Percentiles rank a stretch among this genome's conserved stretches.
phyloP scores from a whole-genome alignment of 108 stramenopile genomes.

The Nitzschia palea region DNA sequence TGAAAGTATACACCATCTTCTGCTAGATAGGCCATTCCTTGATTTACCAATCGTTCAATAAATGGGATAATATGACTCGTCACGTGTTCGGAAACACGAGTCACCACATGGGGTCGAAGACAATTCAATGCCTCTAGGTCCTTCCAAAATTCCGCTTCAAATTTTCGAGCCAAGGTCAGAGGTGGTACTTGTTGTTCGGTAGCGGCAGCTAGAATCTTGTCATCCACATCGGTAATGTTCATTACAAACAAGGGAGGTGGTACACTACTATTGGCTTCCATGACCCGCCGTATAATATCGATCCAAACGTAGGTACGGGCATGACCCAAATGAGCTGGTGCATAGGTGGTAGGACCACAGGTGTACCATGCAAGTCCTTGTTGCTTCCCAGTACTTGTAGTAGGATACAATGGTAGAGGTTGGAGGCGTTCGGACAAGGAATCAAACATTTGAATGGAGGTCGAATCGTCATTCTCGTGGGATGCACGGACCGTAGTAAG shows the following conservation, averaged over 20 bases:
- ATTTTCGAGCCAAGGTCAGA: slow-evolving; percentile 57
- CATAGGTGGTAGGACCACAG: slow-evolving; percentile 98
- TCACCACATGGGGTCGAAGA: slow-evolving; percentile 79
- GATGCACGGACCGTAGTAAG: too few species aligned
- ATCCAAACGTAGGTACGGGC: slow-evolving; percentile 93
- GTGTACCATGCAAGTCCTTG: slow-evolving; percentile 89
- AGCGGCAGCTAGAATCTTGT: slow-evolving; percentile 90
- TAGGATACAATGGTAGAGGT: slow-evolving; percentile 4
- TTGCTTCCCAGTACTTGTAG: neutral
- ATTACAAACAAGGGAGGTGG: slow-evolving; percentile 73
- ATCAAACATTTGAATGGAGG: neutral
- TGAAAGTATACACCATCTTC: slow-evolving; percentile 92
- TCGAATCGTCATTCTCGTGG: neutral
- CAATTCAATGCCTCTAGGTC: slow-evolving; percentile 75
- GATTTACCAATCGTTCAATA: slow-evolving; percentile 69
- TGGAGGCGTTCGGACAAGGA: slow-evolving; percentile 6
- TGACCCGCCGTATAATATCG: slow-evolving; percentile 91
- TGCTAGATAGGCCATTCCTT: slow-evolving; percentile 86
- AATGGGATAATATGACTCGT: slow-evolving; percentile 83
- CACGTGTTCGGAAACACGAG: slow-evolving; percentile 94
- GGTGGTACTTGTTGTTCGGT: slow-evolving; percentile 46
- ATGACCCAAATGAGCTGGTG: slow-evolving; percentile 95
- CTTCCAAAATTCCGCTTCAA: slow-evolving; percentile 65
- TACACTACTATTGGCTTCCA: slow-evolving; percentile 18
- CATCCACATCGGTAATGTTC: slow-evolving; percentile 98